Evolutionary conservation across 1,284 basidiomycete genomes (phyloP).

Genomic region (Malassezia caprae): DNA sequence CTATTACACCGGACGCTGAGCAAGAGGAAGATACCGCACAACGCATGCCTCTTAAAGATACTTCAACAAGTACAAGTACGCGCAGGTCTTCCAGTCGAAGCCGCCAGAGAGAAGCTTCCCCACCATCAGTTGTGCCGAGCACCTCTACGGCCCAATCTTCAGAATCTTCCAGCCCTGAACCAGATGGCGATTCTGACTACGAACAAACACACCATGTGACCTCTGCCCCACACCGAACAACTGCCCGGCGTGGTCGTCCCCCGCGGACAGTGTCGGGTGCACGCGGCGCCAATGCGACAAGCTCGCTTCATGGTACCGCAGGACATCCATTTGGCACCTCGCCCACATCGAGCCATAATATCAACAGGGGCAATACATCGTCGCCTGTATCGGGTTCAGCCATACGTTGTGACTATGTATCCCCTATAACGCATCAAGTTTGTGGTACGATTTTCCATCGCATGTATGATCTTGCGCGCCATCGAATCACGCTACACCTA

Average conservation of each 20-base stretch:
- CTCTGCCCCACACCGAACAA: not conserved
- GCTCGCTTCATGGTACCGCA: not conserved
- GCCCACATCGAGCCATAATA: not conserved
- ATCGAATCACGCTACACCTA: conserved; percentile 45
- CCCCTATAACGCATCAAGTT: conserved; percentile 28
- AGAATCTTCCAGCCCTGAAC: conserved; percentile 4
- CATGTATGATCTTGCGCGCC: conserved; percentile 44
- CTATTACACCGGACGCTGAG: conserved; percentile 10
- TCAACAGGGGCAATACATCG: not conserved
- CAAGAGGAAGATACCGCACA: not conserved
- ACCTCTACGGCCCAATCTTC: not conserved
- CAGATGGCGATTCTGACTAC: conserved; percentile 16
- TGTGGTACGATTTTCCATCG: conserved; percentile 46
- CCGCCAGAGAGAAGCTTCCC: not conserved
- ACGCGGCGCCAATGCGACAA: not conserved
- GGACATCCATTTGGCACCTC: not conserved
- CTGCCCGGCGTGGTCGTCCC: conserved; percentile 2
- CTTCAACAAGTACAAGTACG: not conserved
- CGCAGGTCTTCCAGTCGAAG: not conserved
- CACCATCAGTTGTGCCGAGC: not conserved
- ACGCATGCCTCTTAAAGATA: not conserved
- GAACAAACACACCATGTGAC: conserved; percentile 7
- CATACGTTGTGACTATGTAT: conserved; percentile 44
- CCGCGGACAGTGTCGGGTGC: not conserved
- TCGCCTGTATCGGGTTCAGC: not conserved